phyloP scores from a whole-genome alignment of 306 rosid species.

The Glycyrrhiza uralensis region DNA sequence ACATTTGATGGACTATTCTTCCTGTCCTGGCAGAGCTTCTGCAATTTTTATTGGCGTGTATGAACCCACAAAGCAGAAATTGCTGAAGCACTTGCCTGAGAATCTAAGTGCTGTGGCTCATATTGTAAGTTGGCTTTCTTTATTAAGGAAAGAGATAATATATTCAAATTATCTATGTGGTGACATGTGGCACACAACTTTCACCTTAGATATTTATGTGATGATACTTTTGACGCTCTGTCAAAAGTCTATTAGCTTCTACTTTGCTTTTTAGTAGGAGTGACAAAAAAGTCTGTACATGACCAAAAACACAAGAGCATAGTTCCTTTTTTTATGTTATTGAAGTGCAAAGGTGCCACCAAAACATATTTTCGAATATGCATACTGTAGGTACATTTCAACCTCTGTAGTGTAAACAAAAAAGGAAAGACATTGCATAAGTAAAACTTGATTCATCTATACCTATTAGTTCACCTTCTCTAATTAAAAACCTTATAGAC shows the following conservation, averaged over 20 bases:
- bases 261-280: neutral
- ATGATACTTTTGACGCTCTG: neutral
- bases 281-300: neutral
- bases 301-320: neutral
- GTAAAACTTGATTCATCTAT: neutral
- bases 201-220: neutral
- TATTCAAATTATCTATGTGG: neutral
- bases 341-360: neutral
- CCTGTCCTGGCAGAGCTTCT: slow-evolving; percentile 58
- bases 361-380: neutral
- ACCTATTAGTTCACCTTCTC: neutral
- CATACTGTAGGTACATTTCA: neutral
- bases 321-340: neutral
- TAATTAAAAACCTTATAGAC: neutral
- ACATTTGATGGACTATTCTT: slow-evolving; percentile 22
- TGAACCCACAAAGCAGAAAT: slow-evolving; percentile 70
- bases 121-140: slow-evolving; percentile 49
- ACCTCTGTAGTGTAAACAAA: neutral
- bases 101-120: slow-evolving; percentile 74
- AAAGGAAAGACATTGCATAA: neutral
- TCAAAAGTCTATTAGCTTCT: neutral
- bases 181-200: slow-evolving; percentile 1
- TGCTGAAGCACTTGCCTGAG: slow-evolving; percentile 60
- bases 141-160: neutral
- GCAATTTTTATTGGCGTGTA: slow-evolving; percentile 80